Evolutionary conservation across 768 basidiomycete species (phyloP).

Genomic region (Lentinus brumalis): DNA sequence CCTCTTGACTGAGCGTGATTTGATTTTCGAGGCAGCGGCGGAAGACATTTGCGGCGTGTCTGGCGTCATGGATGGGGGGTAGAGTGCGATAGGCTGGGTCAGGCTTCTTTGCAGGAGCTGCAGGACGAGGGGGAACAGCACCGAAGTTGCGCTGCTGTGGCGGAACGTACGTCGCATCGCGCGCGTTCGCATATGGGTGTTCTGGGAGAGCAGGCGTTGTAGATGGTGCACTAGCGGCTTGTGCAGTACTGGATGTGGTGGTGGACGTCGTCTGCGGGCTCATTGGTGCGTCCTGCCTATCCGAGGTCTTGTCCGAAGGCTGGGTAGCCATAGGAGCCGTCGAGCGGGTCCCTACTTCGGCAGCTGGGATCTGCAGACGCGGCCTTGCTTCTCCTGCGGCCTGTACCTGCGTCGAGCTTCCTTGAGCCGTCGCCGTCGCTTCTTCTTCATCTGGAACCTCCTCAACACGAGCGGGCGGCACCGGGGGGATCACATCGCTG

Average conservation of each 20-base stretch:
- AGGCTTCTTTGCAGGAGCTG: neutral
- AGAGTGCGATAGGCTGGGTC: constrained; percentile 8
- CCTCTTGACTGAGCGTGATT: neutral
- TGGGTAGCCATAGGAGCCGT: too few species aligned
- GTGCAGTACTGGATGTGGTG: neutral
- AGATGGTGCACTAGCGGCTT: constrained; percentile 11
- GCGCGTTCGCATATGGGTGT: constrained; percentile 10
- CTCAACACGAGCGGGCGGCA: neutral
- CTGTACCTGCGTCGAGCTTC: neutral
- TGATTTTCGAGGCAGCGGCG: constrained; percentile 6
- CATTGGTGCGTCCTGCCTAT: neutral
- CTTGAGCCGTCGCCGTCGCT: neutral
- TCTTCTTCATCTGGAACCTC: constrained; percentile 1
- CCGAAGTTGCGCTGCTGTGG: constrained; percentile 17
- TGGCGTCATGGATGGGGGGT: constrained; percentile 3
- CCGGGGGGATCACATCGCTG: neutral
- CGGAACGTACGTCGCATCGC: constrained; percentile 6
- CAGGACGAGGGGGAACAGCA: constrained; percentile 2
- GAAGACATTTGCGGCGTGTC: constrained; percentile 8
- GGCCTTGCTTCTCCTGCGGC: neutral
- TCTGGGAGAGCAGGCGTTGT: constrained; percentile 4
- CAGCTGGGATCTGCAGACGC: neutral
- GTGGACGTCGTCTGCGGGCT: neutral
- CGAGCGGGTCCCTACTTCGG: neutral
- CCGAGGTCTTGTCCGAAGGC: neutral